Evolutionary conservation across 106 monocot species (phyloP).

Genomic region (Phalaenopsis aphrodite): DNA sequence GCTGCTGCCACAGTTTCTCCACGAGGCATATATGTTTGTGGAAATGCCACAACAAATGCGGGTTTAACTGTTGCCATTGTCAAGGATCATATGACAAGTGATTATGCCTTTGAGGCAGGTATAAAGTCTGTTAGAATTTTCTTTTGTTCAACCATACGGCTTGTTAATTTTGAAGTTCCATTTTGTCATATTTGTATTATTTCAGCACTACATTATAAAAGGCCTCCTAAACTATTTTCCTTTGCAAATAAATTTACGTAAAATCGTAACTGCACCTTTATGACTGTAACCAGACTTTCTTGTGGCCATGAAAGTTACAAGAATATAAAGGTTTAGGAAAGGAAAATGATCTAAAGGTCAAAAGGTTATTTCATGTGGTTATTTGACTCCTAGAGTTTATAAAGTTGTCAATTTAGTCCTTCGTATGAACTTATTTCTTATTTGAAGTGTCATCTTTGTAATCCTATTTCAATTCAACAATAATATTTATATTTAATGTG

Average conservation of each 20-base stretch:
- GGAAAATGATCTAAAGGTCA: too few species aligned
- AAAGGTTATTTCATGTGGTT: too few species aligned
- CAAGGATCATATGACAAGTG: constrained; percentile 92
- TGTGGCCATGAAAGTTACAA: too few species aligned
- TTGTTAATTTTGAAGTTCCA: constrained; percentile 2
- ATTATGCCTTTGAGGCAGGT: constrained; percentile 99
- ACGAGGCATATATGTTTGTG: constrained; percentile 97
- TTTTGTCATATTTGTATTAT: background rate
- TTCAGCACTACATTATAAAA: background rate
- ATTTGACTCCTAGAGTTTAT: too few species aligned
- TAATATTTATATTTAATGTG: too few species aligned
- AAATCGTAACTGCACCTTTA: too few species aligned
- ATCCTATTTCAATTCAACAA: too few species aligned
- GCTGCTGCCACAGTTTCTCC: constrained; percentile 92
- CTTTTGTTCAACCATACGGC: background rate
- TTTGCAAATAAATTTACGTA: background rate
- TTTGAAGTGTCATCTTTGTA: too few species aligned
- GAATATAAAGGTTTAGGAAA: too few species aligned
- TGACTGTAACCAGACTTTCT: too few species aligned
- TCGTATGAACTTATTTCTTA: too few species aligned
- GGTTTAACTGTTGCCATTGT: constrained; percentile 99
- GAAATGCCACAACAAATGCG: constrained; percentile 98
- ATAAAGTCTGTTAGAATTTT: background rate
- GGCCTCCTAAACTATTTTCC: background rate
- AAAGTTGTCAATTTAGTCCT: too few species aligned